These are phyloP conservation scores for Sordaria brevicollis DNA, from an alignment of 495 filamentous ascomycete genomes.

Conservation along the genomic window DNA sequence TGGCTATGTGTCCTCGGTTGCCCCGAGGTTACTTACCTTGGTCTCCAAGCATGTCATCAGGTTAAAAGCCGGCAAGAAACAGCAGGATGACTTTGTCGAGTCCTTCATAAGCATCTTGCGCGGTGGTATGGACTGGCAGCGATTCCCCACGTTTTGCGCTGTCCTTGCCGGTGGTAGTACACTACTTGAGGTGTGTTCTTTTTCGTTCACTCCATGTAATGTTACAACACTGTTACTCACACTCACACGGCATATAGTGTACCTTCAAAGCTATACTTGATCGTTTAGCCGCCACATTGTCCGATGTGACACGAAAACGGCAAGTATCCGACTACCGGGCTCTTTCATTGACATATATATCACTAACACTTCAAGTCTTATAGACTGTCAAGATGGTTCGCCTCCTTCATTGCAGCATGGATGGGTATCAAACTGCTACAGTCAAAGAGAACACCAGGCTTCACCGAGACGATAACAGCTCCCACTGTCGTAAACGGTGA, in stretches of 20 bases:
- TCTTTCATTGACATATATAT: not conserved
- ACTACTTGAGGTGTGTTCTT: conserved; percentile 48
- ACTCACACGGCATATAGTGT: conserved; percentile 13
- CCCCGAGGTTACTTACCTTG: conserved; percentile 53
- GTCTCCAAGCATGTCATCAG: conserved; percentile 33
- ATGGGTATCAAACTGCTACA: conserved; percentile 37
- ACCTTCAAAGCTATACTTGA: conserved; percentile 18
- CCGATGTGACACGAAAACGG: conserved; percentile 22
- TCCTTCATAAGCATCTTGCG: conserved; percentile 33
- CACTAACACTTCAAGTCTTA: not conserved
- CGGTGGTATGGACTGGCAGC: conserved; percentile 39
- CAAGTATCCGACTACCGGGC: conserved; percentile 6
- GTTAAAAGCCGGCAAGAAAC: conserved; percentile 32
- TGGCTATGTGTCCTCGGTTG: conserved; percentile 62
- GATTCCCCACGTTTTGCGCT: conserved; percentile 79
- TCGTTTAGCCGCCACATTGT: conserved; percentile 10
- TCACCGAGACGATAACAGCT: conserved; percentile 21
- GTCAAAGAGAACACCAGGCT: conserved; percentile 32
- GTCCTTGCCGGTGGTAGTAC: conserved; percentile 66
- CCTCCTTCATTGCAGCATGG: conserved; percentile 41
- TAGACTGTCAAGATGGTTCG: conserved; percentile 37
- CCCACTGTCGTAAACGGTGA: not conserved
- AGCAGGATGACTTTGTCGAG: conserved; percentile 26
- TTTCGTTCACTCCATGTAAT: not conserved
- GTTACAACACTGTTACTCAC: not conserved